These are phyloP conservation scores for Sicyos edulis DNA, from an alignment of 306 rosid species.

Conservation along the genomic window DNA sequence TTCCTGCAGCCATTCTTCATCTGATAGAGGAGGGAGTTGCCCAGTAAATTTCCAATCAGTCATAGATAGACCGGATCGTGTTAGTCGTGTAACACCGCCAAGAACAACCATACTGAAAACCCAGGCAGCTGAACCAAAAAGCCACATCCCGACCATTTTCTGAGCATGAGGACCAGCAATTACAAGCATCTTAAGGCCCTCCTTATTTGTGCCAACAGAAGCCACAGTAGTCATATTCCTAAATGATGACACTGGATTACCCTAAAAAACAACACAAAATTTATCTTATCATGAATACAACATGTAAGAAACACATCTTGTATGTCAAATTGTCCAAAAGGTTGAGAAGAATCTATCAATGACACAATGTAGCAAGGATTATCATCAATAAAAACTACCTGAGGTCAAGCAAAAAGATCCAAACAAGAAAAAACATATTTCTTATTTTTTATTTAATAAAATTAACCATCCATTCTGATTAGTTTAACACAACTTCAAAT, in stretches of 20 bases:
- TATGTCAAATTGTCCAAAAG: not conserved
- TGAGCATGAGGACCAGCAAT: conserved; percentile 60
- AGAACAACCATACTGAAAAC: conserved; percentile 89
- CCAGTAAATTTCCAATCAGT: conserved; percentile 91
- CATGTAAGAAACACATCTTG: not conserved
- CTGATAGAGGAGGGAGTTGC: conserved; percentile 57
- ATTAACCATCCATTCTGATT: not conserved
- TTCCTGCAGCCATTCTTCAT: conserved; percentile 64
- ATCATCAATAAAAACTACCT: not conserved
- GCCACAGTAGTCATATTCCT: conserved; percentile 45
- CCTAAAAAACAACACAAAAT: conserved; percentile 30
- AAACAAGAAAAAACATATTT: not conserved
- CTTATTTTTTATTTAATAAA: not conserved
- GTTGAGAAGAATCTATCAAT: not conserved
- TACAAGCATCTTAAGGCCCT: conserved; percentile 64
- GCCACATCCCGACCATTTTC: conserved; percentile 81
- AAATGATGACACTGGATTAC: conserved; percentile 26
- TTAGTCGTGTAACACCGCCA: conserved; percentile 79
- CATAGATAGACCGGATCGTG: conserved; percentile 93
- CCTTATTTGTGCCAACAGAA: conserved; percentile 34
- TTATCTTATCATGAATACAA: not conserved
- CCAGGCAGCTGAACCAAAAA: conserved; percentile 85
- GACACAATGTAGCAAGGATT: not conserved
- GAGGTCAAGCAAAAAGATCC: not conserved
- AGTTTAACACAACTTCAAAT: not conserved